Conservation (phyloP, 371 early-diverging fungal genomes). For the Smittium culicis region DNA sequence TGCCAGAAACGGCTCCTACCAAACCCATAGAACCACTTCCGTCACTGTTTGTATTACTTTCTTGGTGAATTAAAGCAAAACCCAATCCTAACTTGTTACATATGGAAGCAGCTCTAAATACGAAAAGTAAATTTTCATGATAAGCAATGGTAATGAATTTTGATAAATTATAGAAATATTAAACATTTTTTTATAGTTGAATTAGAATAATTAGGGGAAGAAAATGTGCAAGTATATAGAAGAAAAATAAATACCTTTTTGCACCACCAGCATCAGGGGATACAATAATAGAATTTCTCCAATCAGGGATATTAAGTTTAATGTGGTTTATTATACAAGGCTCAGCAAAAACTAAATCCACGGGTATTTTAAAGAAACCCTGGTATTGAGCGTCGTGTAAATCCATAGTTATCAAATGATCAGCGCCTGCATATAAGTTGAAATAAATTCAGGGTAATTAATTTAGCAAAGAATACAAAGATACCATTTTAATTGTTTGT, state of each 20-base stretch:
- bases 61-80: slow-evolving; percentile 83
- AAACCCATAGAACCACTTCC: slow-evolving; percentile 55
- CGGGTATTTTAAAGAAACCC: slow-evolving; percentile 93
- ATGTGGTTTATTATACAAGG: slow-evolving; percentile 80
- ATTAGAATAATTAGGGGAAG: neutral
- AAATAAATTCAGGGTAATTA: slow-evolving; percentile 6
- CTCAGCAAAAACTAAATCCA: slow-evolving; percentile 80
- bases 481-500: too few relatives aligned
- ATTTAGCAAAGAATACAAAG: too few relatives aligned
- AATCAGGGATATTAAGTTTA: slow-evolving; percentile 58
- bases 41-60: slow-evolving; percentile 30
- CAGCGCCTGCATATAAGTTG: slow-evolving; percentile 35
- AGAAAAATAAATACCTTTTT: slow-evolving; percentile 46
- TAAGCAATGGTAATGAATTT: too few relatives aligned
- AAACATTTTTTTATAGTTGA: neutral
- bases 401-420: slow-evolving; percentile 95
- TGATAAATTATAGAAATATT: neutral
- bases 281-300: slow-evolving; percentile 68
- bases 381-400: slow-evolving; percentile 88
- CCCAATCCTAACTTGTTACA: slow-evolving; percentile 69
- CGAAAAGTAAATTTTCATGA: too few relatives aligned
- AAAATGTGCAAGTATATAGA: too few relatives aligned
- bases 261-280: slow-evolving; percentile 96
- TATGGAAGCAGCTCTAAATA: slow-evolving; percentile 47
- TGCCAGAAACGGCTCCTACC: slow-evolving; percentile 82